Conservation (phyloP, 2,329 filamentous ascomycete genomes). For the Sphaceloma murrayae region DNA sequence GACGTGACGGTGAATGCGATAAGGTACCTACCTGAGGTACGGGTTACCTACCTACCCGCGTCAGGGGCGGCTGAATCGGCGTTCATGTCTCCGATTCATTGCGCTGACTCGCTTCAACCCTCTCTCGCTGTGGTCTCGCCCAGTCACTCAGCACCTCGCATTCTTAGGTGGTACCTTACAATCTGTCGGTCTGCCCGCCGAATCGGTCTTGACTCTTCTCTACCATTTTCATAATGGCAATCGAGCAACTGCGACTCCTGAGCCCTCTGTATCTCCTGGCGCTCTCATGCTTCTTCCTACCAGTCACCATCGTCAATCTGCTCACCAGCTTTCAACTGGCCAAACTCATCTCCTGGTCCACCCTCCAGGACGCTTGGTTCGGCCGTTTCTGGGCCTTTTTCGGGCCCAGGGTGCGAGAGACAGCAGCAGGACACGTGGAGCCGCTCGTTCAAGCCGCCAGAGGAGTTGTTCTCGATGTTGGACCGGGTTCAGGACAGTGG, state of each 20-base stretch:
- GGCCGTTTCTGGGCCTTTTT: slow-evolving; percentile 49
- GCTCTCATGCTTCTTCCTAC: slow-evolving; percentile 42
- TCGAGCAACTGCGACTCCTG: slow-evolving; percentile 24
- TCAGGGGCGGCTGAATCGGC: no score
- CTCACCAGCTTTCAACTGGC: slow-evolving; percentile 22
- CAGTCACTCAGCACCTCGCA: no score
- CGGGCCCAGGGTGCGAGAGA: slow-evolving; percentile 43
- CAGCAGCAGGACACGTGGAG: slow-evolving; percentile 37
- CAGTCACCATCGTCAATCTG: slow-evolving; percentile 41
- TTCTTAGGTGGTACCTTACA: no score
- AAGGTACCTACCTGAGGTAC: no score
- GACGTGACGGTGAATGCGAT: no score
- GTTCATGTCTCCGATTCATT: no score
- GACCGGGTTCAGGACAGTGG: slow-evolving; percentile 54
- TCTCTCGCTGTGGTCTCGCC: no score
- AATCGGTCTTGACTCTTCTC: neutral
- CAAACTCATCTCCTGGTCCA: slow-evolving; percentile 23
- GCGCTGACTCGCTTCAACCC: no score
- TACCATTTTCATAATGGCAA: neutral
- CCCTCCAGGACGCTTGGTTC: slow-evolving; percentile 46
- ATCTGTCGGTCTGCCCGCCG: neutral
- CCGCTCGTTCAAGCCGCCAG: slow-evolving; percentile 46
- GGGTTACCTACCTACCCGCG: no score
- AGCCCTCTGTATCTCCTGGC: slow-evolving; percentile 40
- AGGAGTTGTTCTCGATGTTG: slow-evolving; percentile 53